These are phyloP conservation scores for Kluyveromyces nonfermentans DNA, from an alignment of 805 yeast genomes.

Conservation along the genomic window DNA sequence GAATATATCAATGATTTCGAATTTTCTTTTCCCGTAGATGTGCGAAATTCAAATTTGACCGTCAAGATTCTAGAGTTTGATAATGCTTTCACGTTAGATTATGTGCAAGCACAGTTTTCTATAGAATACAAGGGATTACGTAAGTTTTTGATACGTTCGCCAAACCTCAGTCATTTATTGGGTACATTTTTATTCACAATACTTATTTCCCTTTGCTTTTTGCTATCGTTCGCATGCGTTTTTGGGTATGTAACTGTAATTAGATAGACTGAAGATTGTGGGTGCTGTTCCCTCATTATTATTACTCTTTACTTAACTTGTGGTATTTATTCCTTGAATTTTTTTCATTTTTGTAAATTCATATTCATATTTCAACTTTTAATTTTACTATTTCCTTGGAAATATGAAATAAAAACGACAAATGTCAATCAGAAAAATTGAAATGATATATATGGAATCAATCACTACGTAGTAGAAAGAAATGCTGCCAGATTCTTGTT, in stretches of 20 bases:
- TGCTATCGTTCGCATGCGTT: neutral
- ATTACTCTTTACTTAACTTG: too few species aligned
- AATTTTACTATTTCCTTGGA: neutral
- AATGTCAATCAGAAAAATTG: neutral
- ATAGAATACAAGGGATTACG: conserved; percentile 1
- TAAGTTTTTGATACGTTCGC: neutral
- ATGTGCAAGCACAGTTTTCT: neutral
- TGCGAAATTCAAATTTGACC: neutral
- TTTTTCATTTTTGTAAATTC: too few species aligned
- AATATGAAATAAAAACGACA: too few species aligned
- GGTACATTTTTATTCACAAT: neutral
- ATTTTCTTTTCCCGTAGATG: neutral
- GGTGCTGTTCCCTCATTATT: too few species aligned
- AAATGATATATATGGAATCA: neutral
- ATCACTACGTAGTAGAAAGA: neutral
- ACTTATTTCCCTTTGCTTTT: neutral
- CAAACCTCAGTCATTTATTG: neutral
- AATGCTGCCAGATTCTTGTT: neutral
- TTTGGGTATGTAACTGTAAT: neutral
- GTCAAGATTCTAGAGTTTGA: neutral
- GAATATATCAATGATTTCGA: conserved; percentile 1
- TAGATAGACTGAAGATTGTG: too few species aligned
- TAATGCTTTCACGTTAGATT: neutral
- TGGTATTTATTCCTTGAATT: too few species aligned
- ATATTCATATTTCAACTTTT: neutral